These are phyloP conservation scores for Onygena corvina DNA, from an alignment of 2,329 filamentous ascomycete species.

Conservation along the genomic window DNA sequence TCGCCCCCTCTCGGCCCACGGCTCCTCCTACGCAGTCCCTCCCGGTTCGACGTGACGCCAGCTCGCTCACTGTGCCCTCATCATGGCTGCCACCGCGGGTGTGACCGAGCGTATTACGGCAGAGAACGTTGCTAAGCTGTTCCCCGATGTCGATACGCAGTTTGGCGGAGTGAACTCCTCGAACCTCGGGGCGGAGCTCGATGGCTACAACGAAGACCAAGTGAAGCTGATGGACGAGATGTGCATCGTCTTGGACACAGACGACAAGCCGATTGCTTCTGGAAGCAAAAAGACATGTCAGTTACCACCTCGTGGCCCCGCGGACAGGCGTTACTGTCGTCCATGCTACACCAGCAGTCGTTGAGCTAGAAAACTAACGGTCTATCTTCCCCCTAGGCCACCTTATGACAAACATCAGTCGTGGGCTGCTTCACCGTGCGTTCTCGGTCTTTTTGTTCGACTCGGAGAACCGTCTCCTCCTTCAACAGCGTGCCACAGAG, in stretches of 20 bases:
- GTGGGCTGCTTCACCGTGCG: slow-evolving; percentile 87
- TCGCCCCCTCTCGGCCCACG: neutral
- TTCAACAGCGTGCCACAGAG: slow-evolving; percentile 88
- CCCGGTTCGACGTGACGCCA: slow-evolving; percentile 7
- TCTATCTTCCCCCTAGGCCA: slow-evolving; percentile 55
- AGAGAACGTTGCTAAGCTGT: slow-evolving; percentile 73
- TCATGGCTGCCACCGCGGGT: slow-evolving; percentile 40
- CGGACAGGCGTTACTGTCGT: neutral
- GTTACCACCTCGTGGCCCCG: neutral
- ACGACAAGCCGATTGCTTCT: slow-evolving; percentile 86
- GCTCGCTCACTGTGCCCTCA: slow-evolving; percentile 22
- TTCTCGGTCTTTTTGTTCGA: slow-evolving; percentile 99
- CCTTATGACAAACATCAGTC: slow-evolving; percentile 96
- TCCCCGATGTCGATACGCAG: slow-evolving; percentile 63
- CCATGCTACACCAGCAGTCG: neutral
- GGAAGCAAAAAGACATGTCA: slow-evolving; percentile 96
- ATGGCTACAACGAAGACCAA: slow-evolving; percentile 93
- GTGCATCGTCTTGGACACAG: slow-evolving; percentile 88
- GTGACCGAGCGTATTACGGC: slow-evolving; percentile 59
- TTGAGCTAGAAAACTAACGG: neutral
- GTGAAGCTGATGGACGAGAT: slow-evolving; percentile 98
- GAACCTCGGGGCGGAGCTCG: slow-evolving; percentile 56
- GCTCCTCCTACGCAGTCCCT: neutral
- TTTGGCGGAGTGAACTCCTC: slow-evolving; percentile 40
- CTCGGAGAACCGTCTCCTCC: slow-evolving; percentile 76